Conservation (phyloP, 1,284 basidiomycete genomes). For the Agaricales sp. region DNA sequence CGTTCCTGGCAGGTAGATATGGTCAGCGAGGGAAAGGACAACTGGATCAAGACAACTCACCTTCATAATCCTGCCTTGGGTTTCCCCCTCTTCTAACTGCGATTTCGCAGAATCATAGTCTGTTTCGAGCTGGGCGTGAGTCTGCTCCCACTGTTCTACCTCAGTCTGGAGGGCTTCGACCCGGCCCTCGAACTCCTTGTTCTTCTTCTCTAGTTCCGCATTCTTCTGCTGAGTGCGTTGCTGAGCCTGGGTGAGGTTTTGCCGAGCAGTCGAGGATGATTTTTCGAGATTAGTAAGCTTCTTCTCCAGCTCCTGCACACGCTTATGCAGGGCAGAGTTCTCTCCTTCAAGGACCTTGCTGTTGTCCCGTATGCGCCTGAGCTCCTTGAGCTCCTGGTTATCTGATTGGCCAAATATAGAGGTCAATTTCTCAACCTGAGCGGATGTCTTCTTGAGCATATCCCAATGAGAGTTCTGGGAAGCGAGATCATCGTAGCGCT, state of each 20-base stretch:
- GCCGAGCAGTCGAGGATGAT: slow-evolving; percentile 42
- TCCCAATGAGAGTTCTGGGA: slow-evolving; percentile 64
- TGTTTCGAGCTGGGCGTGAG: slow-evolving; percentile 51
- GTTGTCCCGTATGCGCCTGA: slow-evolving; percentile 54
- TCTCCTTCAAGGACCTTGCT: slow-evolving; percentile 59
- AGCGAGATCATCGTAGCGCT: slow-evolving; percentile 46
- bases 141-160: slow-evolving; percentile 57
- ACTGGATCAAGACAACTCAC: slow-evolving; percentile 25
- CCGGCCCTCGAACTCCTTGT: slow-evolving; percentile 58
- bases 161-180: slow-evolving; percentile 47
- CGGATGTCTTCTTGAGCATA: slow-evolving; percentile 50
- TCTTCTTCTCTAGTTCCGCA: slow-evolving; percentile 70
- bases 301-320: slow-evolving; percentile 58
- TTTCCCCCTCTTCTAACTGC: slow-evolving; percentile 66
- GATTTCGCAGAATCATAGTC: slow-evolving; percentile 56
- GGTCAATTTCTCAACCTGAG: slow-evolving; percentile 59
- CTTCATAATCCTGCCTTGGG: slow-evolving; percentile 53
- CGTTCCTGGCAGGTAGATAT: slow-evolving; percentile 41
- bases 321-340: slow-evolving; percentile 54
- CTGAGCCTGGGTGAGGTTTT: slow-evolving; percentile 59
- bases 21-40: slow-evolving; percentile 7
- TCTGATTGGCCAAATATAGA: slow-evolving; percentile 51
- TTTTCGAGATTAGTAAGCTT: slow-evolving; percentile 53
- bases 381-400: slow-evolving; percentile 60
- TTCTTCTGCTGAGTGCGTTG: slow-evolving; percentile 36